Evolutionary conservation across 2,329 filamentous ascomycete genomes (phyloP).

Genomic region (Leptographium procerum): DNA sequence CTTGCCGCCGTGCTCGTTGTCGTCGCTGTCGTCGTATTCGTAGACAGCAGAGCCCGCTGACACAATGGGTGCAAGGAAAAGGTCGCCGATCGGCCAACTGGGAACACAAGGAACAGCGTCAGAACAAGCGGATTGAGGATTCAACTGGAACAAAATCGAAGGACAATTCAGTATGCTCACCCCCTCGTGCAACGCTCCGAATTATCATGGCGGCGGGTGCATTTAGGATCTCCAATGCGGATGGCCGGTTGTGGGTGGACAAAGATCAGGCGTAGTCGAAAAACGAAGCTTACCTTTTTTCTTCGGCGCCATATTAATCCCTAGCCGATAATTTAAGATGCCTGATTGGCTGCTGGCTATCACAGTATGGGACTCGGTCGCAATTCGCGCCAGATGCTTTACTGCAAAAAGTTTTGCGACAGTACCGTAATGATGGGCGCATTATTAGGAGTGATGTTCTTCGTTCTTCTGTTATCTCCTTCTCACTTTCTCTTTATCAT

Average conservation of each 20-base stretch:
- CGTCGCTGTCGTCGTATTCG: slow-evolving; percentile 18
- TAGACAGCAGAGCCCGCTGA: slow-evolving; percentile 26
- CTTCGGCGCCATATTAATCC: neutral
- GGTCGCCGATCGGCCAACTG: neutral
- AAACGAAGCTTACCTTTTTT: neutral
- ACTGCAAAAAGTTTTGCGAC: no score
- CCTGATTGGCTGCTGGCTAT: neutral
- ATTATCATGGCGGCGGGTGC: slow-evolving; percentile 38
- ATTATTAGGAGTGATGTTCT: neutral
- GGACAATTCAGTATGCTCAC: slow-evolving; percentile 23
- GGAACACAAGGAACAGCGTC: no score
- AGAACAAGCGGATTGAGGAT: neutral
- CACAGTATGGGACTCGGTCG: no score
- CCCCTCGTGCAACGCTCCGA: slow-evolving; percentile 43
- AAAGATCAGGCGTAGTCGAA: neutral
- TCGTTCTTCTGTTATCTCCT: neutral
- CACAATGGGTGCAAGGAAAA: slow-evolving; percentile 14
- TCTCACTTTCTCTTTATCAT: neutral
- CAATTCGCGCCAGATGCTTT: no score
- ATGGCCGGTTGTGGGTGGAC: neutral
- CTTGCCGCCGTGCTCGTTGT: slow-evolving; percentile 11
- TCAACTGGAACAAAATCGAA: no score
- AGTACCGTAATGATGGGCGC: neutral
- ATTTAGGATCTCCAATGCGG: neutral
- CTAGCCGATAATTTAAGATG: neutral